Base-by-base conservation (phyloP, 2,329 filamentous ascomycete genomes). In the Ciborinia camelliae region DNA sequence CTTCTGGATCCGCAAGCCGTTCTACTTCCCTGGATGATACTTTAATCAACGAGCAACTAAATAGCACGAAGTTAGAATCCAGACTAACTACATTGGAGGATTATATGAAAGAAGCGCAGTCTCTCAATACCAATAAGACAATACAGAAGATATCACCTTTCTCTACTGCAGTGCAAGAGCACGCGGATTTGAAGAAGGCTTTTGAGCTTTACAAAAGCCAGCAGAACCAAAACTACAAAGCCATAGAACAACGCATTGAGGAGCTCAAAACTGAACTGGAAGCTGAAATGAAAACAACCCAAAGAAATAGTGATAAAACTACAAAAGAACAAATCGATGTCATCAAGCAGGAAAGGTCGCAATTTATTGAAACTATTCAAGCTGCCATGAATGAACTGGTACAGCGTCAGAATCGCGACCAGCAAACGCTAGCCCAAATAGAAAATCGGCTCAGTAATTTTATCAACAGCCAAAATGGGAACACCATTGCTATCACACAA, bases 401-500 rank as follows among this genome's bases (percentile, higher is more conserved):
- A 2, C 8, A 37, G 28, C 26, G 43, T 9, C 14, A 15, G 12
- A 37, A 47, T n/a, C 30, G 26, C 12, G 5, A 39, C n/a, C 10
- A 26, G 18, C 4, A 26, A 51, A 15, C n/a, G 20, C 20, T 15
- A 51, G 4, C 4, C 7, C 47, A 30, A 4, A 51, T 30, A 18
- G 59, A 62, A 23, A 32, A n/a, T 32, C 55, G 28, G 20, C 12
- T 43, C 30, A 32, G 23, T 20, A 14, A 35, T 20, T 4, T 48
- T 4, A 23, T 14, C 12, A 50, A 63, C 10, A 57, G 43, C 20
- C 62, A 58, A 30, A 47, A 50, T 15, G 52, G 43, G 8, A 63
- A 39, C 9, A 58, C 52, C 20, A 20, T 63, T 12, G 62, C 52
- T 8, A 43, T 62, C 10, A 52, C 39, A 15, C 63, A 62, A 20